phyloP scores from a whole-genome alignment of 116 monocot genomes.

The Cymodocea nodosa region DNA sequence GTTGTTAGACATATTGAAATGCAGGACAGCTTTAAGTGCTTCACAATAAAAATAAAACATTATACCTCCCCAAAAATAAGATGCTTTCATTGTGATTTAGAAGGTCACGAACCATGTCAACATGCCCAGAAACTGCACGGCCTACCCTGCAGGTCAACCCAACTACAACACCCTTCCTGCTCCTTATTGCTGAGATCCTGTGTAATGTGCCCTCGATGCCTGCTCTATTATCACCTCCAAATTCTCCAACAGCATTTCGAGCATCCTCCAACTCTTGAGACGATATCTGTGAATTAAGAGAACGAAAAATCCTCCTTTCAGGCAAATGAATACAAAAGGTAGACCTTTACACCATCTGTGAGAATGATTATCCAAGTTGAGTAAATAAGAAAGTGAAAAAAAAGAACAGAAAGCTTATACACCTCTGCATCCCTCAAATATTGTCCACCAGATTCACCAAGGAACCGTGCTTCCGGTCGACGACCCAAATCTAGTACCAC shows the following conservation, averaged over 20 bases:
- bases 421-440: slow-evolving; percentile 77
- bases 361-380: background rate
- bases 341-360: too few relatives aligned
- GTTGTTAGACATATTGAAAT: too few relatives aligned
- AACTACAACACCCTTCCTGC: slow-evolving; percentile 76
- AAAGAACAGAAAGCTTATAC: background rate
- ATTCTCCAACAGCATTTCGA: slow-evolving; percentile 76
- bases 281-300: slow-evolving; percentile 42
- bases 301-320: background rate
- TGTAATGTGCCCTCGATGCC: slow-evolving; percentile 95
- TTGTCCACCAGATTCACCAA: slow-evolving; percentile 82
- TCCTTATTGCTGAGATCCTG: slow-evolving; percentile 89
- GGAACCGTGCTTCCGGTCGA: slow-evolving; percentile 83
- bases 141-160: slow-evolving; percentile 93
- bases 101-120: slow-evolving; percentile 85
- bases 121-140: slow-evolving; percentile 80
- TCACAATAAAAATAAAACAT: too few relatives aligned
- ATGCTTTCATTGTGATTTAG: slow-evolving; percentile 74
- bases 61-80: slow-evolving; percentile 75
- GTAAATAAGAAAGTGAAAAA: background rate
- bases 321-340: background rate
- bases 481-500: slow-evolving; percentile 84
- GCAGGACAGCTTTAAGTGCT: too few relatives aligned
- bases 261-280: slow-evolving; percentile 72
- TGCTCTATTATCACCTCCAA: slow-evolving; percentile 87